Evolutionary conservation across 805 yeast species (phyloP), one percentile per base, ranked within the genome.

Genomic region (Barnettozyma californica): DNA sequence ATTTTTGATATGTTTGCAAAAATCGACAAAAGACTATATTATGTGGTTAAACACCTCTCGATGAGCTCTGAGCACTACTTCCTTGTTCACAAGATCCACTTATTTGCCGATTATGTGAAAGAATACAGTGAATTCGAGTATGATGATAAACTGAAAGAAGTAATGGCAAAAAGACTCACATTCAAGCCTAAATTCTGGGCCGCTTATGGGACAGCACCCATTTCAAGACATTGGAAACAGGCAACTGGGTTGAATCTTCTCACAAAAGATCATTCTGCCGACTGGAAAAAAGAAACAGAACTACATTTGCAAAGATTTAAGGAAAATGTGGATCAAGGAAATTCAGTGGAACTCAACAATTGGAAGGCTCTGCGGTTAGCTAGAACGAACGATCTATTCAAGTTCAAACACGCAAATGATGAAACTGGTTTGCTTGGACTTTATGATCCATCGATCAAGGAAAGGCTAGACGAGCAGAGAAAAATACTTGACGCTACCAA

Each of bases 281-380:
- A 50, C 38, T 46, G 45, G 21, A 14, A 37, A 8, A 35, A 40
- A 13, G 50, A 52, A 31, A 33, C 48, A 25, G 46, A 18, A 11
- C 16, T 25, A 1, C 38, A 40, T 16, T 19, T 45, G 47, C 35
- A 46, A 26, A 14, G 42, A 35, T 34, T 53, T 39, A 43, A 53
- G 31, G 41, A 27, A 5, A 31, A 25, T 1, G 33, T 46, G 11
- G 23, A 46, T 6, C 45, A 47, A 8, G 53, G 41, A 4, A 43
- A 48, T 7, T 25, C 49, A 3, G 48, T 50, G 8, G 63, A 61
- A 2, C 50, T 68, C 2, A 47, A 54, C 18, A 64, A 63, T 20
- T 76, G 81, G 81, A 70, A 71, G 46, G 69, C 68, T 1, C 52
- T 75, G 38, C 66, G 80, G 46, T 58, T 68, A 5, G 64, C 75